Base-by-base conservation (phyloP, 805 yeast genomes). In the baker's yeast (Saccharomyces cerevisiae) region DNA sequence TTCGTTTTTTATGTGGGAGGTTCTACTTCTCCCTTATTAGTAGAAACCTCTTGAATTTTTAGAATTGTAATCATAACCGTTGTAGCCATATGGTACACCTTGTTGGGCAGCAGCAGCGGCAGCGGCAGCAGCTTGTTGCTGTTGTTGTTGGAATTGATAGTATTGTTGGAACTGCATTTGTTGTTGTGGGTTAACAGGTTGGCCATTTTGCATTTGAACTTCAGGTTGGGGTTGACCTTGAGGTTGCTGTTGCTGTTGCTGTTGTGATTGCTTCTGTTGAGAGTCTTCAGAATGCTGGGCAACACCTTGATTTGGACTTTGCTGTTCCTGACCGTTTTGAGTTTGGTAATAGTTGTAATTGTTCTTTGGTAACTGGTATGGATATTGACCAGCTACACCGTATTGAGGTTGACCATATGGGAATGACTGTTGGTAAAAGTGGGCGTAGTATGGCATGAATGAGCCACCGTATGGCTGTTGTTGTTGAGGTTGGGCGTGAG, bases 321-420 rank as follows among this genome's bases (percentile, higher is more conserved):
- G 62, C 24, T 52, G 56, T n/a, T 56, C 48, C 41, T 58, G 56
- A 17, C 49, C 54, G 50, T 61, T 64, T 43, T 57, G 62, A 41
- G 61, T 65, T 51, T 61, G 68, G 52, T 64, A 63, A 53, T 57
- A 58, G 53, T 59, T 63, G 61, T 65, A 65, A 41, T 62, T 62
- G 24, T 55, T 63, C 52, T 66, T 65, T 55, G 70, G 68, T 28
- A 58, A 61, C 57, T 64, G 70, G 55, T 63, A 62, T 50, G 68
- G 68, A 51, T 66, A 66, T 59, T 67, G 70, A 52, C 66, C 67
- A 43, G 65, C 68, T 59, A 63, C 60, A 41, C 68, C 68, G 49
- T 69, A 69, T 57, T 69, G 72, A 48, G 72, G 72, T 57, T 69
- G 71, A 46, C 64, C 71, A 51, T 68, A 68, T 53, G 71, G 71